Percentiles rank a stretch among this genome's conserved stretches.
phyloP scores from a whole-genome alignment of 371 early-diverging fungal genomes.

The Mortierella sp. region DNA sequence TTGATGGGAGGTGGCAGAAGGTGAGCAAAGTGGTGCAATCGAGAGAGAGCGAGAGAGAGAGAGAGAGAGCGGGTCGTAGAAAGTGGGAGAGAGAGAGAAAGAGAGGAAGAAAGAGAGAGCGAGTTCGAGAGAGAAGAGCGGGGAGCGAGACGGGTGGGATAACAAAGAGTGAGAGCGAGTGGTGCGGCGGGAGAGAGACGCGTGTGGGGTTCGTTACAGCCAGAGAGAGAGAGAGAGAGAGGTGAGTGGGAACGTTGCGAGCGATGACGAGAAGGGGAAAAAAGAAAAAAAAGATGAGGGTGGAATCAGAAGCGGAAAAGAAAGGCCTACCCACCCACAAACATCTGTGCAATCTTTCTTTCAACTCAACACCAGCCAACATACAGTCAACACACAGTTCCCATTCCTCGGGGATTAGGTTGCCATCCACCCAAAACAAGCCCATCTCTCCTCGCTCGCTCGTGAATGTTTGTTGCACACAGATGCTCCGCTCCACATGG shows the following conservation, averaged over 20 bases:
- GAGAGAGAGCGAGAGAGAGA: not conserved
- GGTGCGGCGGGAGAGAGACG: not conserved
- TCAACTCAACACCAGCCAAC: too few species aligned
- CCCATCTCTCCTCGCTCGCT: too few species aligned
- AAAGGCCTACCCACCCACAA: too few species aligned
- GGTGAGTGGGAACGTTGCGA: not conserved
- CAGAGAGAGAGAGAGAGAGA: conserved; percentile 3
- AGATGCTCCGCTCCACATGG: too few species aligned
- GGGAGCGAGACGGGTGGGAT: not conserved
- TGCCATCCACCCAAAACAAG: too few species aligned
- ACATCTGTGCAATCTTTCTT: too few species aligned
- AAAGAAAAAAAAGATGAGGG: not conserved
- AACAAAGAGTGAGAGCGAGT: not conserved
- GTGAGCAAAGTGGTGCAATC: not conserved
- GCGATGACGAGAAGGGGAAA: not conserved
- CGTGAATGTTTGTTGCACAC: too few species aligned
- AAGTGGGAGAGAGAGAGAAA: not conserved
- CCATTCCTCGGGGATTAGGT: too few species aligned
- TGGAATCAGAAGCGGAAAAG: too few species aligned
- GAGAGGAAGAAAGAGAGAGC: not conserved
- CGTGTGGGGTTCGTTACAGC: not conserved
- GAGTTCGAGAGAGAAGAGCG: not conserved
- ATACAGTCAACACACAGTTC: too few species aligned
- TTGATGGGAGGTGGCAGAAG: not conserved
- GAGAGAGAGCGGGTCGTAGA: not conserved